A percentile compares a stretch with the other conserved stretches of the same genome.
Evolutionary conservation across 2,329 filamentous ascomycete species (phyloP).

Genomic region (Sclerotinia minor): DNA sequence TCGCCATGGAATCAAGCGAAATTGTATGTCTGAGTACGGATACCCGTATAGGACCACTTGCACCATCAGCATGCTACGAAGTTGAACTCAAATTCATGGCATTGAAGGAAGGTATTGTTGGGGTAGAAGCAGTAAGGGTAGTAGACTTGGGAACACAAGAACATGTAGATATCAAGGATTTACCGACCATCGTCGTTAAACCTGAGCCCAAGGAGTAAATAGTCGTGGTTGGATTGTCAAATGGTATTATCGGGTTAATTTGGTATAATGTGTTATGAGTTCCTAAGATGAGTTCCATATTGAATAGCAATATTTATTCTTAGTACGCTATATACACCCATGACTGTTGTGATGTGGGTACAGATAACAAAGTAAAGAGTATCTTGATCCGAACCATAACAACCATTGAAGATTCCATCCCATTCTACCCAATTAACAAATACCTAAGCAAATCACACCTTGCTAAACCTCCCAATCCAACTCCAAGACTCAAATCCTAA

Average conservation of each 20-base stretch:
- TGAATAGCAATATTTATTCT: background rate
- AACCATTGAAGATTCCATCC: background rate
- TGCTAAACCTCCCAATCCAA: background rate
- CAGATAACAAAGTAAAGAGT: background rate
- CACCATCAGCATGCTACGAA: constrained; percentile 71
- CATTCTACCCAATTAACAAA: background rate
- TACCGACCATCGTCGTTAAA: constrained; percentile 65
- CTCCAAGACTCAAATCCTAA: background rate
- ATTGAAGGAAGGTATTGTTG: constrained; percentile 63
- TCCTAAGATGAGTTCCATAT: background rate
- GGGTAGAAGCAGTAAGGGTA: constrained; percentile 71
- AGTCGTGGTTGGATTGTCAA: background rate
- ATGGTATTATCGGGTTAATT: background rate
- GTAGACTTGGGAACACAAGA: constrained; percentile 73
- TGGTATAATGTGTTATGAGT: background rate
- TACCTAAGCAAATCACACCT: background rate
- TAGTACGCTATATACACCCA: background rate
- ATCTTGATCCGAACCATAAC: background rate
- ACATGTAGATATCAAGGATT: constrained; percentile 72
- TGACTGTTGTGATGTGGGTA: constrained; percentile 1
- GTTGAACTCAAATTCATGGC: constrained; percentile 72
- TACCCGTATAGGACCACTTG: constrained; percentile 69
- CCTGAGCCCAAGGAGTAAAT: constrained; percentile 16
- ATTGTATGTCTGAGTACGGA: constrained; percentile 76
- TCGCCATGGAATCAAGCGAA: constrained; percentile 62